Conservation (phyloP, 371 early-diverging fungal species). For the Capillidium rhysosporum region DNA sequence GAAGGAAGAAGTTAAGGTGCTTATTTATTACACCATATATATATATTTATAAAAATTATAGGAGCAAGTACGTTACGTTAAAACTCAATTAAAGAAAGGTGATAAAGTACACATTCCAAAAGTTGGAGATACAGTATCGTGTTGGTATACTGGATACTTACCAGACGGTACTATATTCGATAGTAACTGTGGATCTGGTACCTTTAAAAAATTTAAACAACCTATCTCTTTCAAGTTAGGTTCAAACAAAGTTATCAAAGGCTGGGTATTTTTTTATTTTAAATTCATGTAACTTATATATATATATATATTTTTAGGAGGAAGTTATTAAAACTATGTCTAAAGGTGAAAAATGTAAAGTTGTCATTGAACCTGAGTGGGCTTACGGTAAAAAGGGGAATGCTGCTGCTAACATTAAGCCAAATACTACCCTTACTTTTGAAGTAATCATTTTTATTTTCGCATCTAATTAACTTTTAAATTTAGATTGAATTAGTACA, state of each 20-base stretch:
- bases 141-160: slow-evolving; percentile 32
- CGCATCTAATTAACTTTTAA: too few species aligned
- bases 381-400: slow-evolving; percentile 33
- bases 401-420: slow-evolving; percentile 23
- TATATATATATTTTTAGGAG: slow-evolving; percentile 11
- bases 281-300: not conserved
- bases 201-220: slow-evolving; percentile 22
- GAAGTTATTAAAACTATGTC: slow-evolving; percentile 29
- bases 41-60: not conserved
- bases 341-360: slow-evolving; percentile 26
- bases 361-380: slow-evolving; percentile 26
- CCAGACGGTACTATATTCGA: slow-evolving; percentile 42
- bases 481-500: too few species aligned
- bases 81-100: slow-evolving; percentile 26
- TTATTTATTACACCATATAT: too few species aligned
- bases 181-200: slow-evolving; percentile 19
- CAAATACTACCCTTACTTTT: slow-evolving; percentile 19
- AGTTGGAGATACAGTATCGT: slow-evolving; percentile 10
- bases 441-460: not conserved
- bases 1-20: slow-evolving; percentile 4
- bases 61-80: slow-evolving; percentile 1
- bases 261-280: slow-evolving; percentile 14
- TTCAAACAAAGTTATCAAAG: slow-evolving; percentile 19
- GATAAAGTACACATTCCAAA: slow-evolving; percentile 14
- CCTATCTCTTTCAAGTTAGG: slow-evolving; percentile 36